Evolutionary conservation across 1,139 yeast genomes (phyloP), one percentile per base, ranked within the genome.

Genomic region (Sugiyamaella japonica): DNA sequence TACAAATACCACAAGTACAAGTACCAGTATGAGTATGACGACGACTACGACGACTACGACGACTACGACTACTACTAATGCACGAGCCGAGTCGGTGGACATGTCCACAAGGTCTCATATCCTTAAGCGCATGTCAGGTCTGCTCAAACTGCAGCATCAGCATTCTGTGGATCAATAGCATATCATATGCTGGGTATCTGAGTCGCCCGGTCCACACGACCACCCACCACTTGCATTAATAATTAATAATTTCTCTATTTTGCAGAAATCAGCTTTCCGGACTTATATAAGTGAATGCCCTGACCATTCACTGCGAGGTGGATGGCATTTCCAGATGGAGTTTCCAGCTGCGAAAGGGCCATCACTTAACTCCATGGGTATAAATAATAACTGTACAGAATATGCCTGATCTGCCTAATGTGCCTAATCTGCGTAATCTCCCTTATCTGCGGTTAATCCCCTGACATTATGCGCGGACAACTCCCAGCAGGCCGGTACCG

Each of bases 71-170:
- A 29, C 10, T 29, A 29, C 10, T 29, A 29, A 29, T 29, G n/a
- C 34, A 4, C 34, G 34, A 29, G n/a, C 34, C n/a, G n/a, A 12
- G 3, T 15, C 46, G 2, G 37, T n/a, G 7, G 32, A 17, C 37
- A 13, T 31, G 5, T 42, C 46, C 3, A 42, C 23, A 3, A 17
- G 32, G 2, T 28, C 40, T 4, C 49, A 45, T 36, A 41, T 45
- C 7, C 32, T 45, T n/a, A 45, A 45, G 12, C 40, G 40, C 15
- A 34, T 45, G 49, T 45, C 49, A 4, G 41, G 41, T n/a, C 17
- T 15, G 4, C 32, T 45, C 34, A 45, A 45, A 38, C 13, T 45
- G n/a, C 40, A 28, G 31, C 49, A 45, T 15, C 41, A 45, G 13
- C 25, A 45, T 9, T 13, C 28, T 7, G 32, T 10, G 16, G 16